Evolutionary conservation across 257 asterid genomes (phyloP), one percentile per base, ranked within the genome.

Genomic region (Vinca minor): DNA sequence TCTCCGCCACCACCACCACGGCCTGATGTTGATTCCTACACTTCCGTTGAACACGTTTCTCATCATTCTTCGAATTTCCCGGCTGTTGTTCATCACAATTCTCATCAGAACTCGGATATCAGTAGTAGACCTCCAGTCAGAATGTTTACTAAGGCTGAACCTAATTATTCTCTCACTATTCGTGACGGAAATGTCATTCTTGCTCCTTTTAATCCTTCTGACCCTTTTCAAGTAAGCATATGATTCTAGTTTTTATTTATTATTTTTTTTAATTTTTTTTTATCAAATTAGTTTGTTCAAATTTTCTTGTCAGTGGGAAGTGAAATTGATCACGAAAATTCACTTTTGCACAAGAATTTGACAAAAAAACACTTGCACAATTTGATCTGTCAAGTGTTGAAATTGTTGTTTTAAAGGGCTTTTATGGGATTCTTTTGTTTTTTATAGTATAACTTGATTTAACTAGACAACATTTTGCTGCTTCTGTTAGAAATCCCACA

Each of bases 111-210:
- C 12, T 41, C 48, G 1, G 80, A 79, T 64, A 25, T 79, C 60
- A 38, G 67, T 5, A 70, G 73, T 26, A 82, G 66, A 36, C 90
- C 95, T n/a, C 55, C 94, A 20, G 85, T 90, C 15, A 84, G 81
- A 84, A 74, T 90, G 66, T 90, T 69, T 56, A 36, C 73, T 32
- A 84, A 82, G 83, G 97, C 96, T 11, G 87, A 82, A 65, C 57
- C 83, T 20, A 78, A 82, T 63, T 87, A 70, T 76, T 78, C 96
- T 34, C 67, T 87, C 70, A 57, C 96, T 1, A 82, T 90, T 69
- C 88, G 91, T n/a, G 80, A 84, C 21, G 97, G 95, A 0, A 76
- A 78, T 52, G 96, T 85, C 38, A 64, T 90, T 53, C 95, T 90
- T 5, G 85, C 91, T 7, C 85, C 73, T 45, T 49, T 82, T 57